These are phyloP conservation scores for Fusarium verrucosum DNA, from an alignment of 2,329 filamentous ascomycete genomes.

Conservation along the genomic window DNA sequence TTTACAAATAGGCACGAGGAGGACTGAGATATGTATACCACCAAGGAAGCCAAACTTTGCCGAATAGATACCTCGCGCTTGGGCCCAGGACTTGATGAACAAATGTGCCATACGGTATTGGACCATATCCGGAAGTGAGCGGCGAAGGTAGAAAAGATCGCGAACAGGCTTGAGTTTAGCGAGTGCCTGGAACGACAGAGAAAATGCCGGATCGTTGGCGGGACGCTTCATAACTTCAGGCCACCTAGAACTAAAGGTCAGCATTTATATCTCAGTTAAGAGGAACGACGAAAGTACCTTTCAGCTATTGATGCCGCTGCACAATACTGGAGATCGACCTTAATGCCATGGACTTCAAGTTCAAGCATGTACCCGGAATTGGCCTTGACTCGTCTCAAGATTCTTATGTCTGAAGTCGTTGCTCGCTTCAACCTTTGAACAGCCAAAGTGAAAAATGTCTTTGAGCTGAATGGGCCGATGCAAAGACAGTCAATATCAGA, in stretches of 20 bases:
- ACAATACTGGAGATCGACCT: conserved; percentile 73
- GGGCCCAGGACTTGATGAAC: conserved; percentile 70
- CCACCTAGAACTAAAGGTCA: conserved; percentile 48
- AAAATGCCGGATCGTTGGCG: conserved; percentile 62
- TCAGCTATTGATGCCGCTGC: conserved; percentile 65
- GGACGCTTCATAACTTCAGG: conserved; percentile 59
- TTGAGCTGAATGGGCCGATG: conserved; percentile 68
- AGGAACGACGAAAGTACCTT: conserved; percentile 45
- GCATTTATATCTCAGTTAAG: not conserved
- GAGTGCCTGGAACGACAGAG: conserved; percentile 64
- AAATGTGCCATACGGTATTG: conserved; percentile 68
- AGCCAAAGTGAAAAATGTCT: conserved; percentile 69
- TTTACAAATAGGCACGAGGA: conserved; percentile 70
- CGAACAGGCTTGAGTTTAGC: conserved; percentile 71
- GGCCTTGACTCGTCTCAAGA: conserved; percentile 67
- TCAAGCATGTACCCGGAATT: conserved; percentile 72
- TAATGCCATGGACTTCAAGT: conserved; percentile 65
- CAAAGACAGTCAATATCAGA: conserved; percentile 74
- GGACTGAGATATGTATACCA: conserved; percentile 70
- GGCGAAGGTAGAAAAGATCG: conserved; percentile 68
- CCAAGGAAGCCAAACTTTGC: conserved; percentile 72
- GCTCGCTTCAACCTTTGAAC: conserved; percentile 63
- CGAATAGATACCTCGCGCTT: conserved; percentile 69
- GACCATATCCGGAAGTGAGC: conserved; percentile 66
- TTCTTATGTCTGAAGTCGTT: conserved; percentile 53